A percentile compares a stretch with the other conserved stretches of the same genome.
These are phyloP conservation scores for Cryptomeria japonica DNA, from an alignment of 75 land plant species.

Conservation along the genomic window DNA sequence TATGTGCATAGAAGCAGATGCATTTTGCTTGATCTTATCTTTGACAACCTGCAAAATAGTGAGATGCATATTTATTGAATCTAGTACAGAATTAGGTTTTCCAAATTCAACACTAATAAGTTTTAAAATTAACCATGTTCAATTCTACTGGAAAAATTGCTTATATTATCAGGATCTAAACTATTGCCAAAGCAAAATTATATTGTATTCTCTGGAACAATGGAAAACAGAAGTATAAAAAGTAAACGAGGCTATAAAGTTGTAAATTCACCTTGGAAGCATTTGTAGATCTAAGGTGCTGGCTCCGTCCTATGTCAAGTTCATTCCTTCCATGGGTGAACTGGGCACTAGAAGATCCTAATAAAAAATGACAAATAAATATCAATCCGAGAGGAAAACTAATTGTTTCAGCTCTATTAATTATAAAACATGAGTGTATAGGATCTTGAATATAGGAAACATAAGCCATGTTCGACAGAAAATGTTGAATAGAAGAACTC, in stretches of 20 bases:
- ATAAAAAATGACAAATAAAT: background rate
- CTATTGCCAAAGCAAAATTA: background rate
- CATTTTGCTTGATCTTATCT: background rate
- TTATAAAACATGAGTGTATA: too few relatives aligned
- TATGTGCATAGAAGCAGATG: background rate
- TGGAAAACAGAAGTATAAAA: background rate
- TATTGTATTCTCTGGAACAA: background rate
- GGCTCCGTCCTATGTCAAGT: background rate
- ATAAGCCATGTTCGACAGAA: too few relatives aligned
- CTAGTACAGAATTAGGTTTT: background rate
- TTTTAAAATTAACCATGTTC: background rate
- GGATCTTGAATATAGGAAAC: too few relatives aligned
- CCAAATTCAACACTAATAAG: background rate
- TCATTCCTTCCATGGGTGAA: background rate
- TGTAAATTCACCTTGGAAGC: background rate
- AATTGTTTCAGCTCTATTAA: too few relatives aligned
- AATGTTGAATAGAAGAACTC: too few relatives aligned
- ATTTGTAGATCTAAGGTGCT: background rate
- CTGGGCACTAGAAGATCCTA: background rate
- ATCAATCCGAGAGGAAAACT: too few relatives aligned
- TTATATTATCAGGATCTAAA: background rate
- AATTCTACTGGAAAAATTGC: background rate
- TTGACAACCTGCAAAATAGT: background rate
- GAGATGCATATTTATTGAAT: background rate
- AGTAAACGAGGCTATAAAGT: background rate